Percentiles rank a stretch among this genome's conserved stretches.
Conservation (phyloP, 306 rosid species). For the Macrotyloma uniflorum region DNA sequence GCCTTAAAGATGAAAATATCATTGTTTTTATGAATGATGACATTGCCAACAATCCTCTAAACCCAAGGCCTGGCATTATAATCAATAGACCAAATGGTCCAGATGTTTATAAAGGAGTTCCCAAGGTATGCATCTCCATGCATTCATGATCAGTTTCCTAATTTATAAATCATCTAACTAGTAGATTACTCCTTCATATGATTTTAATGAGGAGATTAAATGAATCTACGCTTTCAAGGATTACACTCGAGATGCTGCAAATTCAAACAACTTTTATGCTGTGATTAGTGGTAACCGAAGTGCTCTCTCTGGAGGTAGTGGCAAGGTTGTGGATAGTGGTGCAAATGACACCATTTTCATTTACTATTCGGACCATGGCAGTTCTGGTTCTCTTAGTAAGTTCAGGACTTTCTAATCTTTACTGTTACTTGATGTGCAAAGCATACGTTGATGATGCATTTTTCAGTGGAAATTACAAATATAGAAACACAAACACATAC, state of each 20-base stretch:
- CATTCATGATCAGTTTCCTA: too few relatives aligned
- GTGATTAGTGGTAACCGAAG: constrained; percentile 59
- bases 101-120: constrained; percentile 39
- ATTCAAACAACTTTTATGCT: constrained; percentile 50
- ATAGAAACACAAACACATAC: not conserved
- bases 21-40: constrained; percentile 46
- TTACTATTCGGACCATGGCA: too few relatives aligned
- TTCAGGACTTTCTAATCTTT: too few relatives aligned
- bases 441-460: not conserved
- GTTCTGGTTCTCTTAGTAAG: too few relatives aligned
- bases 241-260: constrained; percentile 11
- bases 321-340: constrained; percentile 65
- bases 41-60: constrained; percentile 4
- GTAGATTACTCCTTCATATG: too few relatives aligned
- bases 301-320: constrained; percentile 65
- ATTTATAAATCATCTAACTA: too few relatives aligned
- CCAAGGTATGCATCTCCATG: too few relatives aligned
- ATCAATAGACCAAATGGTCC: constrained; percentile 42
- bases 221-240: not conserved
- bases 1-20: constrained; percentile 41
- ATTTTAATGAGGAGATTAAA: too few relatives aligned
- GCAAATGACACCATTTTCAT: constrained; percentile 49
- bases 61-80: constrained; percentile 31
- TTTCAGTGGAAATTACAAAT: too few relatives aligned
- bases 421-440: not conserved